phyloP scores from a whole-genome alignment of 2,329 filamentous ascomycete genomes.

The Microsporum ferrugineum region DNA sequence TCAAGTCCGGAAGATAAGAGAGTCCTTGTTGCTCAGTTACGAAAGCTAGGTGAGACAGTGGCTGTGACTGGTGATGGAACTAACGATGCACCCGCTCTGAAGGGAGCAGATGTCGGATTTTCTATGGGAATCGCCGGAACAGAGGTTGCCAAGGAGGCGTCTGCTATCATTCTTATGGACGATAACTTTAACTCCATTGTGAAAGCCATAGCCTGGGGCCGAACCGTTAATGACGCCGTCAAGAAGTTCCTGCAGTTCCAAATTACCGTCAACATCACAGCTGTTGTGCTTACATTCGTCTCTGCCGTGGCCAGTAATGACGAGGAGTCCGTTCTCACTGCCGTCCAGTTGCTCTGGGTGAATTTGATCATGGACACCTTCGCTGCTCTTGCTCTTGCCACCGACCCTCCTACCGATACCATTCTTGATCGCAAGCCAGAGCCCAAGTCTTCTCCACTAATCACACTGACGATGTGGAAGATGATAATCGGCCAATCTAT shows the following conservation, averaged over 20 bases:
- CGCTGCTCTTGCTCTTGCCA: conserved; percentile 70
- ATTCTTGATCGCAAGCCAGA: conserved; percentile 72
- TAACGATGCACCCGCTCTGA: conserved; percentile 55
- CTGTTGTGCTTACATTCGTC: conserved; percentile 80
- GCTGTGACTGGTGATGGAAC: conserved; percentile 55
- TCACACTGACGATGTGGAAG: conserved; percentile 97
- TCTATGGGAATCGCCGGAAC: conserved; percentile 58
- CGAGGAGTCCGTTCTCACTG: conserved; percentile 67
- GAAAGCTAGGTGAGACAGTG: conserved; percentile 50
- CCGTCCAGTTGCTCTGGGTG: conserved; percentile 89
- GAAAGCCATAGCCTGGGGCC: conserved; percentile 55
- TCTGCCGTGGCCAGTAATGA: conserved; percentile 64
- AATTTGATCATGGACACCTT: conserved; percentile 97
- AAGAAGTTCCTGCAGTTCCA: conserved; percentile 53
- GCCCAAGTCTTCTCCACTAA: conserved; percentile 60
- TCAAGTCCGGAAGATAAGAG: conserved; percentile 58
- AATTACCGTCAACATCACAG: conserved; percentile 80
- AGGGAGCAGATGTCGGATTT: conserved; percentile 56
- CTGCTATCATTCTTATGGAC: conserved; percentile 55
- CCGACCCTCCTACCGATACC: conserved; percentile 69
- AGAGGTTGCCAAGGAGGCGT: conserved; percentile 57
- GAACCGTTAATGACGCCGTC: conserved; percentile 56
- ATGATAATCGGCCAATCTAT: conserved; percentile 93
- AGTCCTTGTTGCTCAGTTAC: conserved; percentile 50
- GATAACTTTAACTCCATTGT: conserved; percentile 56